Evolutionary conservation across 2,329 filamentous ascomycete genomes (phyloP), one percentile per base, ranked within the genome.

Genomic region (Claviceps africana): DNA sequence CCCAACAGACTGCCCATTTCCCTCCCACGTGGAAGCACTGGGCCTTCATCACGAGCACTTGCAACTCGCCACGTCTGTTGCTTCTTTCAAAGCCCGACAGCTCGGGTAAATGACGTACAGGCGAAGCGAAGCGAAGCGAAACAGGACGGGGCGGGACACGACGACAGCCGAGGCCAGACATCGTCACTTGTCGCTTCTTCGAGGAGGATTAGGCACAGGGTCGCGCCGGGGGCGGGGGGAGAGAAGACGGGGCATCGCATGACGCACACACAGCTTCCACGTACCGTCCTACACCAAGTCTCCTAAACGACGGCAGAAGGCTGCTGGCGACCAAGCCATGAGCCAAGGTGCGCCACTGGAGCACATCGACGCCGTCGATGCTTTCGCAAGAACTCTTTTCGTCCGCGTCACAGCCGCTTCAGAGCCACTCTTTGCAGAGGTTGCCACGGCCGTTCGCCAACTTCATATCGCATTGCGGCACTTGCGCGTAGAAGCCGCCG

Each of bases 391-490:
- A 47, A 71, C 72, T 48, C 70, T 82, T 17, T 80, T 77, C 60
- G 70, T 76, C 50, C 75, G 76, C 54, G 72, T 74, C 50, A 74
- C 74, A 56, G 60, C 67, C 25, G 62, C 60, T 17, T 67, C 70
- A 28, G 70, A 73, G 2, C 70, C 73, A 17, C 65, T 70, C 2
- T 70, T 74, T 43, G 77, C 80, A 53, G 70, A 75, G 45, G 69
- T 78, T 47, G 70, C 76, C 15, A 61, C 65, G 15, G 72, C 73
- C 37, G 72, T 82, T 40, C 73, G 73, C 51, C 69, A 69, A 44
- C 67, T 84, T 42, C 74, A 82, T 57, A 72, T 72, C 6, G 74
- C 75, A 13, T 67, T 83, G 7, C 75, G 77, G 51, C 75, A 82
- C 58, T 67, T 83, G 28, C 77, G 76, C 51, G 69, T 73, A 56